Conservation (phyloP, 2,329 filamentous ascomycete genomes). For the Bipolaris cookei region DNA sequence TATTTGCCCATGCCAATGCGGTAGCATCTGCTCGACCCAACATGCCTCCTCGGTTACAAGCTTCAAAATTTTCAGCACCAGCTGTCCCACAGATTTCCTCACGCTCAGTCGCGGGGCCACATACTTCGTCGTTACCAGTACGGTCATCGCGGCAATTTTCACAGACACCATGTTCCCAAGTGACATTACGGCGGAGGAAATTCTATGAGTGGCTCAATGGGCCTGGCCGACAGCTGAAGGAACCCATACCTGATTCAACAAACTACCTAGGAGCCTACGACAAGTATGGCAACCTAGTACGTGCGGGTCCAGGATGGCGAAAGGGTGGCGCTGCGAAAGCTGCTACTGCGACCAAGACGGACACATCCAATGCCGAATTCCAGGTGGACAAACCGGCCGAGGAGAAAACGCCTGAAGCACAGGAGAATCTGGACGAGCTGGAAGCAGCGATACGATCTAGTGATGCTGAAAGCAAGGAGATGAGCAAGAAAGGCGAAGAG, state of each 20-base stretch:
- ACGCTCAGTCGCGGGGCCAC: constrained; percentile 31
- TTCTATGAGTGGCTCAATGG: constrained; percentile 68
- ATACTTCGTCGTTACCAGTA: constrained; percentile 31
- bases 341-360: constrained; percentile 15
- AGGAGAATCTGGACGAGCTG: constrained; percentile 39
- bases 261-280: constrained; percentile 64
- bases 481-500: constrained; percentile 15
- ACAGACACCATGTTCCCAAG: constrained; percentile 45
- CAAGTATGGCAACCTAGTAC: constrained; percentile 55
- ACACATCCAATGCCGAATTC: constrained; percentile 12
- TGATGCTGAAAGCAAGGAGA: constrained; percentile 27
- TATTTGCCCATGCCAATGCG: constrained; percentile 33
- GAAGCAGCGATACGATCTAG: constrained; percentile 34
- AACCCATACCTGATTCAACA: constrained; percentile 58
- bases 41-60: constrained; percentile 47
- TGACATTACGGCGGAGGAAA: constrained; percentile 59
- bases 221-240: constrained; percentile 57
- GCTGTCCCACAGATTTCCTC: constrained; percentile 24
- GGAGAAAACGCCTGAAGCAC: constrained; percentile 37
- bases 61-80: constrained; percentile 35
- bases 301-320: constrained; percentile 40
- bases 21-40: constrained; percentile 29
- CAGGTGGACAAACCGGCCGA: constrained; percentile 25
- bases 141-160: constrained; percentile 44
- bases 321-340: constrained; percentile 26